phyloP scores from a whole-genome alignment of 257 asterid species.

The Capsicum pubescens region DNA sequence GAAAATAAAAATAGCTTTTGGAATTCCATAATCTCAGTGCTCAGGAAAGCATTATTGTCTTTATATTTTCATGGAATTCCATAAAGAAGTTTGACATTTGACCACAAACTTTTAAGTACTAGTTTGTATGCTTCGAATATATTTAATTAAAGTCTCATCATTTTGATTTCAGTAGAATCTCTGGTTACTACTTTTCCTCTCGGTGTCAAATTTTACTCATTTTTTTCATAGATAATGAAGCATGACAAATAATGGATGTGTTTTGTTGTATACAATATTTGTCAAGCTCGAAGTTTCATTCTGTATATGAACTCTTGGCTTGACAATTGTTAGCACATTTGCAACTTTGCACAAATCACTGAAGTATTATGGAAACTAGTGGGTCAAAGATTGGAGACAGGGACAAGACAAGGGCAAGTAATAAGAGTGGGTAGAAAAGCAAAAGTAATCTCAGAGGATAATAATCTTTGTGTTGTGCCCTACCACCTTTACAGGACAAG shows the following conservation, averaged over 20 bases:
- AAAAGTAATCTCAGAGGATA: slow-evolving; percentile 49
- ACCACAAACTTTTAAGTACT: background rate
- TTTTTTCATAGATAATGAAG: background rate
- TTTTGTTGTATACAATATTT: background rate
- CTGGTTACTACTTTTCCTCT: background rate
- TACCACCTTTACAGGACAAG: slow-evolving; percentile 55
- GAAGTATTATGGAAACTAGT: background rate
- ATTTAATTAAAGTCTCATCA: background rate
- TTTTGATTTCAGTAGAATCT: background rate
- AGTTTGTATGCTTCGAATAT: background rate
- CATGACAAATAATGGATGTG: background rate
- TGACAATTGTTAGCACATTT: background rate
- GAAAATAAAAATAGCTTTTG: background rate
- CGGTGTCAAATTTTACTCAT: background rate
- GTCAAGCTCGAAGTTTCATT: slow-evolving; percentile 10
- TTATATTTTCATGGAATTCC: background rate
- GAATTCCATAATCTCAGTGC: background rate
- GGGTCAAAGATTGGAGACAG: background rate
- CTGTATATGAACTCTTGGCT: background rate
- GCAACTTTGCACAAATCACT: slow-evolving; percentile 14
- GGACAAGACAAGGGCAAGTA: background rate
- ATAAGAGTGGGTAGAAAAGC: slow-evolving; percentile 40
- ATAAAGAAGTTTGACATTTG: background rate
- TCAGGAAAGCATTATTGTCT: background rate
- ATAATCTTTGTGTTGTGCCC: slow-evolving; percentile 43